A percentile compares a stretch with the other conserved stretches of the same genome.
phyloP scores from a whole-genome alignment of 1,284 basidiomycete genomes.

The Cutaneotrichosporon cutaneum region DNA sequence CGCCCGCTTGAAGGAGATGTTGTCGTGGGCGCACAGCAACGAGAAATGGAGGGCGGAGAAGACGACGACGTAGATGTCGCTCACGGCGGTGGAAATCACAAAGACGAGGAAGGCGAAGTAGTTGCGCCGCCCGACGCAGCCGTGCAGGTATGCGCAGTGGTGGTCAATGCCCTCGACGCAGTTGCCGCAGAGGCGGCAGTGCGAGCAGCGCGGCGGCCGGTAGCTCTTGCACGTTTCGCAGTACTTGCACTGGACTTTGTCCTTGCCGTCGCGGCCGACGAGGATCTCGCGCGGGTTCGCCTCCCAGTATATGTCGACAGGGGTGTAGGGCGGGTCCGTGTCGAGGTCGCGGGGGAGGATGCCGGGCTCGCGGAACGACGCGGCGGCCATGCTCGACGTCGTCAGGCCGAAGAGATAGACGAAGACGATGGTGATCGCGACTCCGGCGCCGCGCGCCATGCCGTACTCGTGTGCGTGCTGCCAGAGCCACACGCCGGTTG shows the following conservation, averaged over 20 bases:
- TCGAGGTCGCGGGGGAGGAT: conserved; percentile 83
- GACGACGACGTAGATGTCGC: conserved; percentile 70
- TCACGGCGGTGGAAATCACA: conserved; percentile 64
- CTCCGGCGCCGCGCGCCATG: conserved; percentile 70
- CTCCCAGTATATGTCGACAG: conserved; percentile 60
- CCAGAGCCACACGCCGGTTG: conserved; percentile 86
- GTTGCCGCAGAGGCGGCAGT: conserved; percentile 93
- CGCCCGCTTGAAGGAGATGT: conserved; percentile 61
- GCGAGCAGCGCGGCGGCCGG: conserved; percentile 83
- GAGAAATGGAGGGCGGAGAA: conserved; percentile 79
- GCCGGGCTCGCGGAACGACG: conserved; percentile 77
- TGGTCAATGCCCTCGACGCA: conserved; percentile 83
- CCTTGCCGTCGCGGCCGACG: conserved; percentile 72
- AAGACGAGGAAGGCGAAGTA: conserved; percentile 85
- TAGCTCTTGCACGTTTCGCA: conserved; percentile 87
- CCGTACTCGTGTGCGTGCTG: conserved; percentile 69
- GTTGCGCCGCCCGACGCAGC: conserved; percentile 86
- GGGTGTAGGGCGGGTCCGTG: conserved; percentile 69
- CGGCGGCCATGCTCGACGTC: conserved; percentile 50
- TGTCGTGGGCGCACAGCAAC: conserved; percentile 61
- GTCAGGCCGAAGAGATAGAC: conserved; percentile 45
- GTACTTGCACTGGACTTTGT: conserved; percentile 80
- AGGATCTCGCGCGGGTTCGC: conserved; percentile 77
- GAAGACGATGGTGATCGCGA: conserved; percentile 68
- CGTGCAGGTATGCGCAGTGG: conserved; percentile 93